Evolutionary conservation across 306 rosid species (phyloP).

Genomic region (Cicer arietinum): DNA sequence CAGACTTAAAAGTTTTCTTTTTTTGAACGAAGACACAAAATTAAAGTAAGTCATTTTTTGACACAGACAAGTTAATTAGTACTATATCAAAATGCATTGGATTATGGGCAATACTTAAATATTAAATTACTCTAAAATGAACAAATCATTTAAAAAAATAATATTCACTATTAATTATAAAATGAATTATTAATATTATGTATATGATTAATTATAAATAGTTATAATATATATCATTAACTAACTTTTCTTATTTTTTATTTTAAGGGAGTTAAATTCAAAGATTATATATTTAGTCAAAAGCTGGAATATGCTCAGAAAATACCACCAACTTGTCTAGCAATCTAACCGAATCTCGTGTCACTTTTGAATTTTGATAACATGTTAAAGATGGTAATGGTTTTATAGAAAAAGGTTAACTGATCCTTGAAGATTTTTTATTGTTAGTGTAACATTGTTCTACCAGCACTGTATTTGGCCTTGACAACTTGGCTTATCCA

Average conservation of each 20-base stretch:
- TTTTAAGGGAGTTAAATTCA: too few relatives aligned
- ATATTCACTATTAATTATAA: too few relatives aligned
- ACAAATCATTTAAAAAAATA: too few relatives aligned
- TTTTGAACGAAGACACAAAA: background rate
- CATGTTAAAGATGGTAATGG: background rate
- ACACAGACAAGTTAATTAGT: background rate
- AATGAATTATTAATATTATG: too few relatives aligned
- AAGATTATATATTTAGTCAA: conserved; percentile 32
- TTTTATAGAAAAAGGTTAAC: background rate
- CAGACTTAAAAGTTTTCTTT: background rate
- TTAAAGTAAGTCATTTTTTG: background rate
- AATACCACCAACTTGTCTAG: conserved; percentile 41
- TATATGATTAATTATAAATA: too few relatives aligned
- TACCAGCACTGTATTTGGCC: background rate
- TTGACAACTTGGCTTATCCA: background rate
- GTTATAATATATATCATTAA: too few relatives aligned
- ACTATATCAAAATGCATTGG: background rate
- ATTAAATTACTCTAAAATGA: too few relatives aligned
- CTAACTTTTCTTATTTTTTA: too few relatives aligned
- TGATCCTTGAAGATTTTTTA: background rate
- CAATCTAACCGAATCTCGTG: background rate
- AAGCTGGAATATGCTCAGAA: conserved; percentile 12
- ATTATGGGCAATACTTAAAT: conserved; percentile 23
- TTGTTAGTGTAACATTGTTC: background rate
- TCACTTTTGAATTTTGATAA: conserved; percentile 18